Evolutionary conservation across 192 early-diverging fungal species (phyloP).

Genomic region (Podila clonocystis): DNA sequence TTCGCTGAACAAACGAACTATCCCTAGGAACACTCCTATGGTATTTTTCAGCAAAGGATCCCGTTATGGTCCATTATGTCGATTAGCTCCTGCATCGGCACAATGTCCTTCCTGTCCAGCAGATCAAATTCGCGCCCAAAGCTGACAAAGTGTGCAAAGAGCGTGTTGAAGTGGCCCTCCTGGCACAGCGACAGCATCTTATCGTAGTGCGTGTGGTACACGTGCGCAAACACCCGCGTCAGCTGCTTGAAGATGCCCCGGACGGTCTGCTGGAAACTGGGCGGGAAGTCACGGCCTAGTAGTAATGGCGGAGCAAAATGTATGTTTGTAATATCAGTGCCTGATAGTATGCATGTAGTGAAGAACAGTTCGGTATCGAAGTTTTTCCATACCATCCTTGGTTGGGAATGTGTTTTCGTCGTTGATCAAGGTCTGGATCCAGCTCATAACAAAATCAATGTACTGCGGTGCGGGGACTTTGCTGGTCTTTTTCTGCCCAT

Average conservation of each 20-base stretch:
- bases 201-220: slow-evolving; percentile 92
- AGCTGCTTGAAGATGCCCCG: slow-evolving; percentile 85
- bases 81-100: slow-evolving; percentile 84
- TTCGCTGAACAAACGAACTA: no score
- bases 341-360: no score
- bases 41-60: slow-evolving; percentile 25
- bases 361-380: no score
- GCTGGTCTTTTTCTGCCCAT: slow-evolving; percentile 77
- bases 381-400: slow-evolving; percentile 71
- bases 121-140: slow-evolving; percentile 95
- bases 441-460: slow-evolving; percentile 91
- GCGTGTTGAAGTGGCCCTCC: slow-evolving; percentile 93
- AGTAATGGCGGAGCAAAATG: no score
- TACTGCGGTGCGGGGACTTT: slow-evolving; percentile 94
- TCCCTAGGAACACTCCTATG: no score
- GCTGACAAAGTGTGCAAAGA: slow-evolving; percentile 95
- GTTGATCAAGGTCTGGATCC: slow-evolving; percentile 86
- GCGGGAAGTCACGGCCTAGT: slow-evolving; percentile 85
- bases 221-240: slow-evolving; percentile 93
- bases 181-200: slow-evolving; percentile 83
- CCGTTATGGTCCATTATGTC: slow-evolving; percentile 55
- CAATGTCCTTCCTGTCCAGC: slow-evolving; percentile 90
- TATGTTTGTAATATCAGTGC: no score
- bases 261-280: slow-evolving; percentile 74
- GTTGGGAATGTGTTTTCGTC: slow-evolving; percentile 96